These are phyloP conservation scores for Sextonia rubra DNA, from an alignment of 164 flowering plant genomes.

Conservation along the genomic window DNA sequence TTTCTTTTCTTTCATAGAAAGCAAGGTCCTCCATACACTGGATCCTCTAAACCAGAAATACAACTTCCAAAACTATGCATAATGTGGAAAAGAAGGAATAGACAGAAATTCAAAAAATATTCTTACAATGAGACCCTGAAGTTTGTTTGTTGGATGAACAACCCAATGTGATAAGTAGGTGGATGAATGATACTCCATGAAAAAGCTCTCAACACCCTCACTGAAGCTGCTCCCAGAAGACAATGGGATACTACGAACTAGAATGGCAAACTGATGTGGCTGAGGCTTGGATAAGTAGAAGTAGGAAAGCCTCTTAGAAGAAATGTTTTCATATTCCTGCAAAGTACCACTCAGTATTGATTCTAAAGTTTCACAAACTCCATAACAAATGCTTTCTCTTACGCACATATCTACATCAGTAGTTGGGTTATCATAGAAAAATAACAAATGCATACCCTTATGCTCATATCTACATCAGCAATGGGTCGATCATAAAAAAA, in stretches of 20 bases:
- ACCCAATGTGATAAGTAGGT: constrained; percentile 73
- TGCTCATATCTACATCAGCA: not conserved
- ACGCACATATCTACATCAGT: not conserved
- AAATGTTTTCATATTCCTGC: constrained; percentile 79
- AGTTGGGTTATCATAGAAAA: not conserved
- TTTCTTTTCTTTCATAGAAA: not conserved
- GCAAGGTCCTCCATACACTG: not conserved
- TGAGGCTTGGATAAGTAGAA: constrained; percentile 77
- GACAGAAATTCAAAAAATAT: not conserved
- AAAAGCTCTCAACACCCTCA: constrained; percentile 69
- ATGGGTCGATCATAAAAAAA: not conserved
- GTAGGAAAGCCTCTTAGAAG: constrained; percentile 59
- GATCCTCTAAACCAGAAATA: not conserved
- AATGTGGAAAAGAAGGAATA: not conserved
- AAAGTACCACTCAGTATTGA: constrained; percentile 17
- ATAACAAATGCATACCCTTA: not conserved
- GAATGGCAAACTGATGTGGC: constrained; percentile 77
- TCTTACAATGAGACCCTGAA: constrained; percentile 68
- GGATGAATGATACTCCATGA: constrained; percentile 61
- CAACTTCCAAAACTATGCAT: not conserved
- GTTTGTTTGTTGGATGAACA: constrained; percentile 62
- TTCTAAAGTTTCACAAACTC: not conserved
- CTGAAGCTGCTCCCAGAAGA: constrained; percentile 48
- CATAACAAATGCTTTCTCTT: not conserved
- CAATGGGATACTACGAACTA: constrained; percentile 73